These are phyloP conservation scores for Pseudocercospora cruenta DNA, from an alignment of 2,329 filamentous ascomycete genomes.

Conservation along the genomic window DNA sequence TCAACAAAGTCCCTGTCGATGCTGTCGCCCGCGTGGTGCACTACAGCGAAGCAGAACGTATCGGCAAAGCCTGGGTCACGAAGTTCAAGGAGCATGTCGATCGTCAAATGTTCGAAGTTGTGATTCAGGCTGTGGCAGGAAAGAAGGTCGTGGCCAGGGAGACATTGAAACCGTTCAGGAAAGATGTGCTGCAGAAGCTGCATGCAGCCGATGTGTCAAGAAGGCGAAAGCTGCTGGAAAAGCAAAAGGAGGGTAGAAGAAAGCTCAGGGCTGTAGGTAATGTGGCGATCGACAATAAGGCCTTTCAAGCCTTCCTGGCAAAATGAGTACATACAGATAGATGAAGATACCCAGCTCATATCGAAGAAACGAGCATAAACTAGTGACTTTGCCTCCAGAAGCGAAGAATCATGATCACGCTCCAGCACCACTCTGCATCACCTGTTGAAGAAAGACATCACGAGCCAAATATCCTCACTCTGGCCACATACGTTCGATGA, in stretches of 20 bases:
- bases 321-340: conserved; percentile 56
- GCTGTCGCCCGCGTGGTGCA: conserved; percentile 92
- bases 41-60: conserved; percentile 73
- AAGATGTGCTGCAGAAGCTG: conserved; percentile 90
- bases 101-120: conserved; percentile 93
- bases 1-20: conserved; percentile 92
- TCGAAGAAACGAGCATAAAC: not conserved
- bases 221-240: conserved; percentile 85
- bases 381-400: no score
- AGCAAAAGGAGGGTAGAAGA: conserved; percentile 95
- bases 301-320: conserved; percentile 90
- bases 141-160: conserved; percentile 84
- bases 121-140: conserved; percentile 89
- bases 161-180: conserved; percentile 93
- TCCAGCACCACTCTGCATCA: no score
- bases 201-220: conserved; percentile 87
- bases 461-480: no score
- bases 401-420: no score
- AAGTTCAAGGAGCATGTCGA: conserved; percentile 98
- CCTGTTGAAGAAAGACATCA: no score
- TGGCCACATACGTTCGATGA: no score
- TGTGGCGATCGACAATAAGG: conserved; percentile 93
- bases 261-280: conserved; percentile 80
- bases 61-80: conserved; percentile 85
- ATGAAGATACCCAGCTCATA: not conserved